Percentiles rank a stretch among this genome's conserved stretches.
phyloP scores from a whole-genome alignment of 345 rosid species.

The Euclidium syriacum region DNA sequence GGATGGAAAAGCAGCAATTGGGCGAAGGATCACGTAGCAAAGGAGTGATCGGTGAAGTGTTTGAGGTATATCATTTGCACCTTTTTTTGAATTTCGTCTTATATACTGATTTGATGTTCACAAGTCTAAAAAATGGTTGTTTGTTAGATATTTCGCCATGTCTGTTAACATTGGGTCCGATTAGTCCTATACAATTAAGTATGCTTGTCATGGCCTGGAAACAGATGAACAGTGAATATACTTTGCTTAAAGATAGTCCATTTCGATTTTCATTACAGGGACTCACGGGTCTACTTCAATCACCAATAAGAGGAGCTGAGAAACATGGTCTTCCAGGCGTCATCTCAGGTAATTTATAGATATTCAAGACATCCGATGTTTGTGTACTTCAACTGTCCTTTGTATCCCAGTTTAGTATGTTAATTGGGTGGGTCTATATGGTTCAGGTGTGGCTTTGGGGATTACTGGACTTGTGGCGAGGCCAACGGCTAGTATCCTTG shows the following conservation, averaged over 20 bases:
- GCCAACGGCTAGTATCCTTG: slow-evolving; percentile 95
- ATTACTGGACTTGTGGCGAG: slow-evolving; percentile 93
- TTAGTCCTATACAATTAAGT: slow-evolving; percentile 1
- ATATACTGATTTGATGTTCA: not conserved
- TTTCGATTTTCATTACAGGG: slow-evolving; percentile 46
- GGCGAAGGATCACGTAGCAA: slow-evolving; percentile 74
- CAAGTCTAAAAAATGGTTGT: not conserved
- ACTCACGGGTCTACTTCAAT: slow-evolving; percentile 88
- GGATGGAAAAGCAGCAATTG: slow-evolving; percentile 66
- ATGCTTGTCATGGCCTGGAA: not conserved
- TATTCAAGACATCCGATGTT: slow-evolving; percentile 1
- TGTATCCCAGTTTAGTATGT: not conserved
- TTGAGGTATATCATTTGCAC: slow-evolving; percentile 54
- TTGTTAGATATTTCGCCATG: not conserved
- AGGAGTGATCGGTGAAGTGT: slow-evolving; percentile 88
- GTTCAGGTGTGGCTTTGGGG: slow-evolving; percentile 76
- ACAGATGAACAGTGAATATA: not conserved
- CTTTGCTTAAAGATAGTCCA: not conserved
- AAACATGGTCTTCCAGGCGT: slow-evolving; percentile 94
- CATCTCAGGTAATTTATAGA: slow-evolving; percentile 60
- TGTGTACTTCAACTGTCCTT: not conserved
- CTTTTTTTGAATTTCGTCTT: not conserved
- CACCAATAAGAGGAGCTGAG: slow-evolving; percentile 89
- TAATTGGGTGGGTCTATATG: slow-evolving; percentile 12
- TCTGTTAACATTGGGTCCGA: not conserved